Evolutionary conservation across 169 alveolate genomes (phyloP).

Genomic region (Plasmodium chabaudi): DNA sequence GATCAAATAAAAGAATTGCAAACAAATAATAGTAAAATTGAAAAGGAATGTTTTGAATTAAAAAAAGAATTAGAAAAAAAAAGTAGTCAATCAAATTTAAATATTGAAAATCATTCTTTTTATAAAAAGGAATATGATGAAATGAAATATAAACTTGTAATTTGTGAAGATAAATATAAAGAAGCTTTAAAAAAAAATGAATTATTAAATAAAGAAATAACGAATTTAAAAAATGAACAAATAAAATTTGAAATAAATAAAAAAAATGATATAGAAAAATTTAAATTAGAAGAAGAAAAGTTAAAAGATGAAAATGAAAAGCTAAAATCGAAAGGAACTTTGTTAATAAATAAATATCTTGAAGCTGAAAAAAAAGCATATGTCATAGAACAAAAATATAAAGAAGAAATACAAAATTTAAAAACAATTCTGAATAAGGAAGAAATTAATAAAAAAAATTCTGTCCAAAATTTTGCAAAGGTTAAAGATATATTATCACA

Average conservation of each 20-base stretch:
- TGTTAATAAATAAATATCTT: conserved; percentile 10
- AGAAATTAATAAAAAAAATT: conserved; percentile 9
- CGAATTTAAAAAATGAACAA: conserved; percentile 17
- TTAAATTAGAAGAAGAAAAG: conserved; percentile 21
- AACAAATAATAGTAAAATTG: conserved; percentile 14
- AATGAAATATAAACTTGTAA: conserved; percentile 27
- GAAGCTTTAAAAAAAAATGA: conserved; percentile 25
- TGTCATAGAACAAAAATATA: neutral
- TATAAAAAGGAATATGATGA: conserved; percentile 61
- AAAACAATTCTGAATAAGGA: neutral
- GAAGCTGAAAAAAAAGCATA: conserved; percentile 11
- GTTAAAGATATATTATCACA: conserved; percentile 39
- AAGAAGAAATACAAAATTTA: conserved; percentile 1
- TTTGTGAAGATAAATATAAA: conserved; percentile 32
- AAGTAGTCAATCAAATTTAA: conserved; percentile 3
- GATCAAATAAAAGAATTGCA: conserved; percentile 30
- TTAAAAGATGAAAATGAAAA: conserved; percentile 11
- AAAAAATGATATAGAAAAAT: conserved; percentile 15
- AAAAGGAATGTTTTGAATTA: conserved; percentile 25
- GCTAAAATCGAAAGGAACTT: neutral
- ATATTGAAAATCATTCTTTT: conserved; percentile 10
- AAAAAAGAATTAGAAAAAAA: conserved; percentile 40
- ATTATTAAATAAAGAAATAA: neutral
- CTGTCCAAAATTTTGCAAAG: conserved; percentile 24
- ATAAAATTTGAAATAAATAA: conserved; percentile 1